These are phyloP conservation scores for Pterulicium gracile DNA, from an alignment of 1,284 basidiomycete genomes.

Conservation along the genomic window DNA sequence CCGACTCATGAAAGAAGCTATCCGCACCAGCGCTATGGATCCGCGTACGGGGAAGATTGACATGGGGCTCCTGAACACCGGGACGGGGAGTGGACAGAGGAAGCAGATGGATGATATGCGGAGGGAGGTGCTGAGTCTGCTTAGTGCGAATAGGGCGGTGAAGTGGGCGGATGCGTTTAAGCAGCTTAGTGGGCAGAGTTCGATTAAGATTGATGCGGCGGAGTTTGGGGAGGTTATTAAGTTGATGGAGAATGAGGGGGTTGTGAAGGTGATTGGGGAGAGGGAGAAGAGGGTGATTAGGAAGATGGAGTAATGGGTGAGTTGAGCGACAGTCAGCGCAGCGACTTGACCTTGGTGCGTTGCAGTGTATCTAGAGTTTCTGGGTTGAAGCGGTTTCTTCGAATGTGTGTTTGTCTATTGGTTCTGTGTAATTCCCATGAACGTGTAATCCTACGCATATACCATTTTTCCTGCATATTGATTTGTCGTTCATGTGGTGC, in stretches of 20 bases:
- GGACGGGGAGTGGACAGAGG: slow-evolving; percentile 78
- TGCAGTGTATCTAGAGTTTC: too few species aligned
- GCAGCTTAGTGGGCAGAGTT: slow-evolving; percentile 70
- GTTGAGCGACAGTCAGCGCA: too few species aligned
- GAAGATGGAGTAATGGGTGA: slow-evolving; percentile 32
- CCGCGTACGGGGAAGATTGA: slow-evolving; percentile 94
- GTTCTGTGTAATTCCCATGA: too few species aligned
- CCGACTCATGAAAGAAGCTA: slow-evolving; percentile 90
- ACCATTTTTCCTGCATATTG: too few species aligned
- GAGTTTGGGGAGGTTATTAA: slow-evolving; percentile 82
- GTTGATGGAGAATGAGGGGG: slow-evolving; percentile 71
- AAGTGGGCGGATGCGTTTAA: slow-evolving; percentile 74
- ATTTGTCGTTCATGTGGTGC: too few species aligned
- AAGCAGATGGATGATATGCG: slow-evolving; percentile 79
- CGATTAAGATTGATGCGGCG: slow-evolving; percentile 59
- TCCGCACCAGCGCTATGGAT: slow-evolving; percentile 91
- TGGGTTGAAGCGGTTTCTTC: too few species aligned
- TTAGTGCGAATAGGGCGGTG: slow-evolving; percentile 55
- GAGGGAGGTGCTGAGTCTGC: slow-evolving; percentile 60
- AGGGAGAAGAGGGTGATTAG: slow-evolving; percentile 76
- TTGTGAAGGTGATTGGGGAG: slow-evolving; percentile 78
- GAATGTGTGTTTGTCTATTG: too few species aligned
- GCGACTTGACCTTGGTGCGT: too few species aligned
- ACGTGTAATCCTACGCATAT: too few species aligned
- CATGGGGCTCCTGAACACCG: slow-evolving; percentile 92